These are phyloP conservation scores for Mortierella claussenii DNA, from an alignment of 192 early-diverging fungal species.

Conservation along the genomic window DNA sequence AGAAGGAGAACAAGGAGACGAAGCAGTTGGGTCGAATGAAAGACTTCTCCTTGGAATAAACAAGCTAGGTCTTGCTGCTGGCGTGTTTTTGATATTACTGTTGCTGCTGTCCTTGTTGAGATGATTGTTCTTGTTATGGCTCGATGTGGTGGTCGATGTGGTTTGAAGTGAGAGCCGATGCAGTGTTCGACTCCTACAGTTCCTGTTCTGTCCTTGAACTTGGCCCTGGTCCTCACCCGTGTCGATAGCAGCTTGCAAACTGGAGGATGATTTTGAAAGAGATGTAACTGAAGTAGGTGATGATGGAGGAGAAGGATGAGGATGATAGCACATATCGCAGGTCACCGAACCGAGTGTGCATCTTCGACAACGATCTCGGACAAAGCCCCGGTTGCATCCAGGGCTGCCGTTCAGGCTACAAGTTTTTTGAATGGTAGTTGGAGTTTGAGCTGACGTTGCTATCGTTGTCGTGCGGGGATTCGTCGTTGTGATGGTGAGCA, in stretches of 20 bases:
- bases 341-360: conserved; percentile 17
- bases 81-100: too few species aligned
- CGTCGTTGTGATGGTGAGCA: too few species aligned
- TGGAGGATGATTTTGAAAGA: background rate
- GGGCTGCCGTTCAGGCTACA: conserved; percentile 13
- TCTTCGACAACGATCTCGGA: conserved; percentile 27
- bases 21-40: background rate
- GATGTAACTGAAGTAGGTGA: background rate
- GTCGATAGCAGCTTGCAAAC: background rate
- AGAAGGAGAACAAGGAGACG: background rate
- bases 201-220: background rate
- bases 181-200: background rate
- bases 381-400: conserved; percentile 24
- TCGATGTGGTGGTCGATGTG: background rate
- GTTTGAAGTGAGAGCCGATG: background rate
- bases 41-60: conserved; percentile 4
- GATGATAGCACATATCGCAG: conserved; percentile 16
- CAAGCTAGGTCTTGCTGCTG: too few species aligned
- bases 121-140: background rate
- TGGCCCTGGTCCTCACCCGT: background rate
- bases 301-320: background rate
- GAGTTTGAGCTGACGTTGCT: background rate
- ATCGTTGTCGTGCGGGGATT: too few species aligned
- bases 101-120: too few species aligned
- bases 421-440: background rate